Evolutionary conservation across 2,329 filamentous ascomycete species (phyloP), one percentile per base, ranked within the genome.

Genomic region (Colletotrichum abscissum): DNA sequence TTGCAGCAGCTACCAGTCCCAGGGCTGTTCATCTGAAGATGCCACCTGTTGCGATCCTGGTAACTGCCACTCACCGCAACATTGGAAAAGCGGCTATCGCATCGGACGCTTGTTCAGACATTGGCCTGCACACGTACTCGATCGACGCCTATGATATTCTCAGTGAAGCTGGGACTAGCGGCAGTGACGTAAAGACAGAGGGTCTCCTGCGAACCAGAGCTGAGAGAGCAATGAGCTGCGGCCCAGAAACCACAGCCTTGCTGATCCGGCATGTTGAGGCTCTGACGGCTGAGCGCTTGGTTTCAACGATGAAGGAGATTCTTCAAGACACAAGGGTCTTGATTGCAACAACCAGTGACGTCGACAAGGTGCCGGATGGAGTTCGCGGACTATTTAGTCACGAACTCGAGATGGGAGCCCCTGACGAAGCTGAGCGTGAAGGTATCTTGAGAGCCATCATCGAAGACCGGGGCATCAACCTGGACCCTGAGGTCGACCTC

Each of bases 141-240:
- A 94, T 99, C 65, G 95, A 98, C 81, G 94, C 94, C 0, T 98
- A 97, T 78, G 97, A 99, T 78, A 94, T 99, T 55, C 87, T 98
- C 5, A 96, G 95, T n/a, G 96, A 98, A 81, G 94, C 95, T 16
- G 93, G 93, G 57, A 93, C 93, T 1, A 95, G 95, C 66, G 94
- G 94, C 9, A 93, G 94, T 68, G 97, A 99, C 79, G 93, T 97
- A 33, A 98, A 98, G 83, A 98, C 95, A 0, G 96, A 98, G 79
- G 95, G 94, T 1, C 94, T 97, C 76, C 85, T 99, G 19, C 93
- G 97, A 79, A 94, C 94, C 4, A 90, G 97, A 63, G 94, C 95
- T 1, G 97, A 98, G 74, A 90, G 97, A 72, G 97, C 95, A 8
- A 92, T 98, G 81, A 93, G 92, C 76, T 98, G 97, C 79, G 97